Percentiles rank a stretch among this genome's conserved stretches.
Evolutionary conservation across 768 basidiomycete species (phyloP).

Genomic region (Rhodocollybia butyracea): DNA sequence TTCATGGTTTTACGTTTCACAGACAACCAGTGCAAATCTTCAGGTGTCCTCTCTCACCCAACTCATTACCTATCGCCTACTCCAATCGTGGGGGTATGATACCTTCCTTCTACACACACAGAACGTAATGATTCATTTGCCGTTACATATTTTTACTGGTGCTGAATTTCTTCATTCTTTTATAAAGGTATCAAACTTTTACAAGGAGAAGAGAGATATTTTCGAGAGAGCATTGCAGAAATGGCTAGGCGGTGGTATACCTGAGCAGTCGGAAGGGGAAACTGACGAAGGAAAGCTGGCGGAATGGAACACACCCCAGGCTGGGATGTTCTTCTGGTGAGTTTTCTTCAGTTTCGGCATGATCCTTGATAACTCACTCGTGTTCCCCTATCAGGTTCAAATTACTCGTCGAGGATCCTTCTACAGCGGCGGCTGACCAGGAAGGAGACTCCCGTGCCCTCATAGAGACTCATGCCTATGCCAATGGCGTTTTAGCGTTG

Average conservation of each 20-base stretch:
- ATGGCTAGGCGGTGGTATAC: slow-evolving; percentile 46
- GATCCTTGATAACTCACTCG: too few species aligned
- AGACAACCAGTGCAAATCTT: slow-evolving; percentile 68
- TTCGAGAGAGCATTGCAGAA: slow-evolving; percentile 76
- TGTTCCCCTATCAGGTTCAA: slow-evolving; percentile 58
- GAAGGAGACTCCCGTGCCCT: slow-evolving; percentile 69
- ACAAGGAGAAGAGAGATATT: slow-evolving; percentile 66
- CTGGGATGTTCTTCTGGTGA: slow-evolving; percentile 90
- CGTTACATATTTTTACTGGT: too few species aligned
- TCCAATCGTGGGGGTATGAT: slow-evolving; percentile 72
- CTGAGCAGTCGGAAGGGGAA: background rate
- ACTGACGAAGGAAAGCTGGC: slow-evolving; percentile 44
- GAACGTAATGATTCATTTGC: too few species aligned
- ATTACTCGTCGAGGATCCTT: slow-evolving; percentile 39
- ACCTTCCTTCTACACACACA: slow-evolving; percentile 70
- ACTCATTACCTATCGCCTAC: slow-evolving; percentile 52
- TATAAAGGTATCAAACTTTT: slow-evolving; percentile 79
- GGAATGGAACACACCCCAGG: slow-evolving; percentile 67
- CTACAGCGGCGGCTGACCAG: slow-evolving; percentile 14
- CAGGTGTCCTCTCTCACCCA: slow-evolving; percentile 67
- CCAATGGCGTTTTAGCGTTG: slow-evolving; percentile 83
- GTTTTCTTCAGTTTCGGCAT: slow-evolving; percentile 22
- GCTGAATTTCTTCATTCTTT: too few species aligned
- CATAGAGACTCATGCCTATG: slow-evolving; percentile 72
- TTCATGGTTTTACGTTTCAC: too few species aligned